A percentile compares a stretch with the other conserved stretches of the same genome.
These are phyloP conservation scores for Zygoascus flipseniorum DNA, from an alignment of 805 yeast genomes.

Conservation along the genomic window DNA sequence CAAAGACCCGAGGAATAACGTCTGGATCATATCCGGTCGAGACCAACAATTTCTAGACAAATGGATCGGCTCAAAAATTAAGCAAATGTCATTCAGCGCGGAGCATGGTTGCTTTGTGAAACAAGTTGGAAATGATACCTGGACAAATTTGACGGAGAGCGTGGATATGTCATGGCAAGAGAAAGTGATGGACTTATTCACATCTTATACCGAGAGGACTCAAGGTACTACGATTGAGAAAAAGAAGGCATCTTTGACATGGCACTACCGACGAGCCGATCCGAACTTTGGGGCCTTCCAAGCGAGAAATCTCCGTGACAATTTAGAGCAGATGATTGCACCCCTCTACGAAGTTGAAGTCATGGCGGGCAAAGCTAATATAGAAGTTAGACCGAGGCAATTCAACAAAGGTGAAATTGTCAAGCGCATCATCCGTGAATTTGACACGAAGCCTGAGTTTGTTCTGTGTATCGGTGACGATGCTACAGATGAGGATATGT, in stretches of 20 bases:
- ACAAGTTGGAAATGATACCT: conserved; percentile 46
- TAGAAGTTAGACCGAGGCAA: conserved; percentile 93
- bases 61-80: conserved; percentile 68
- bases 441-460: conserved; percentile 50
- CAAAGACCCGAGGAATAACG: conserved; percentile 70
- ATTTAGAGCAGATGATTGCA: conserved; percentile 52
- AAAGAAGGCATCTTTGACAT: conserved; percentile 89
- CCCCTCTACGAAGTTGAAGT: conserved; percentile 76
- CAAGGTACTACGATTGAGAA: conserved; percentile 84
- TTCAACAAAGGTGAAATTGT: conserved; percentile 97
- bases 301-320: conserved; percentile 63
- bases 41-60: conserved; percentile 82
- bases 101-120: conserved; percentile 97
- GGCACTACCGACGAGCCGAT: conserved; percentile 96
- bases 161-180: conserved; percentile 92
- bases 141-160: conserved; percentile 79
- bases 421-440: conserved; percentile 54
- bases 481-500: conserved; percentile 97
- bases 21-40: conserved; percentile 95
- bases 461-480: conserved; percentile 92
- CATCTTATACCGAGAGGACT: conserved; percentile 71
- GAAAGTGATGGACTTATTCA: conserved; percentile 68
- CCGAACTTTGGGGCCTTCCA: conserved; percentile 89
- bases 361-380: conserved; percentile 94
- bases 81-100: conserved; percentile 74